A percentile compares a stretch with the other conserved stretches of the same genome.
phyloP scores from a whole-genome alignment of 306 rosid genomes.

The Gastrolobium bilobum region DNA sequence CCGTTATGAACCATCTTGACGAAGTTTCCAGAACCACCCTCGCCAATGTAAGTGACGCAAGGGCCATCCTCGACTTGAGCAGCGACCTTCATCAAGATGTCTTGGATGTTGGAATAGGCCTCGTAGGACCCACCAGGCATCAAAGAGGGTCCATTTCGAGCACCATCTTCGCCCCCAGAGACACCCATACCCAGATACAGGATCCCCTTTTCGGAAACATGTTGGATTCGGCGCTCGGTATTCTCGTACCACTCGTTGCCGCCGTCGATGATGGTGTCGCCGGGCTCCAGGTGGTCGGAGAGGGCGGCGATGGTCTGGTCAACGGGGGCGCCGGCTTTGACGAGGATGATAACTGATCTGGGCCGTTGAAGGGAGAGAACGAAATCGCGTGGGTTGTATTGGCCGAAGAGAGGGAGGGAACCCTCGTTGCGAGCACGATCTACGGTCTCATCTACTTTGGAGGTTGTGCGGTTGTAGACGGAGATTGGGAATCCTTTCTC shows the following conservation, averaged over 20 bases:
- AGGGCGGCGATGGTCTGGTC: constrained; percentile 89
- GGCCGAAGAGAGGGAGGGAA: constrained; percentile 72
- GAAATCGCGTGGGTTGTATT: constrained; percentile 81
- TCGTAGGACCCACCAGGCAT: constrained; percentile 90
- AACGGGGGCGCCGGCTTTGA: constrained; percentile 93
- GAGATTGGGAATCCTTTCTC: constrained; percentile 98
- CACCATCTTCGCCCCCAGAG: constrained; percentile 97
- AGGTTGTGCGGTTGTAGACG: constrained; percentile 89
- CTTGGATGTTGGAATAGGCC: constrained; percentile 75
- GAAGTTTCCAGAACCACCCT: constrained; percentile 91
- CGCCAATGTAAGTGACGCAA: constrained; percentile 86
- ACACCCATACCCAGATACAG: constrained; percentile 95
- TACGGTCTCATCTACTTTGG: constrained; percentile 91
- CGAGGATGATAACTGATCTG: constrained; percentile 91
- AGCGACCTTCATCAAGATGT: constrained; percentile 75
- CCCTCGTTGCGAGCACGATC: constrained; percentile 82
- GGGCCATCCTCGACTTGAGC: constrained; percentile 98
- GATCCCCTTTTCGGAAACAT: constrained; percentile 56
- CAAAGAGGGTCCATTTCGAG: constrained; percentile 82
- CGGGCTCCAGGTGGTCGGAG: constrained; percentile 80
- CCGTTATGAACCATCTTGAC: constrained; percentile 98
- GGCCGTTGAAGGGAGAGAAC: constrained; percentile 88
- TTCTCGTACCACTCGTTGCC: constrained; percentile 97
- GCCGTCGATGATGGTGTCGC: constrained; percentile 87
- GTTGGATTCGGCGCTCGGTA: constrained; percentile 76